Evolutionary conservation across 2,329 filamentous ascomycete genomes (phyloP).

Genomic region (Magnaporthales sp.): DNA sequence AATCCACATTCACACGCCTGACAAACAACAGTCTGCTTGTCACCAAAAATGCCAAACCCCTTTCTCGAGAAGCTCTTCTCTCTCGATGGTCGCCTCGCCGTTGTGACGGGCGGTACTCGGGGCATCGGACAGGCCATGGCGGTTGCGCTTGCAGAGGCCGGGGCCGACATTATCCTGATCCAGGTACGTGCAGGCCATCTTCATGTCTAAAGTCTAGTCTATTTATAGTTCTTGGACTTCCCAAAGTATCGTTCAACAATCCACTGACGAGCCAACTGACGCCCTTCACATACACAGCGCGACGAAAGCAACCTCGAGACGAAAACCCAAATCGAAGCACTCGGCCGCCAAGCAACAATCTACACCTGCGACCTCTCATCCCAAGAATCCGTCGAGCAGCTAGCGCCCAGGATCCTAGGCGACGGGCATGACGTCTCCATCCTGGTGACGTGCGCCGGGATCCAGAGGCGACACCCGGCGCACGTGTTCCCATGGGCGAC

Average conservation of each 20-base stretch:
- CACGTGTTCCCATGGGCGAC: constrained; percentile 52
- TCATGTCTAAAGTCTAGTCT: too few relatives aligned
- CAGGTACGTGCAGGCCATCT: neutral
- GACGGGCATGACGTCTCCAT: constrained; percentile 36
- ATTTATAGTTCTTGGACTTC: neutral
- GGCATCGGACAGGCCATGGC: constrained; percentile 10
- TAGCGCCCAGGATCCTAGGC: constrained; percentile 8
- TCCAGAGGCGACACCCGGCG: constrained; percentile 54
- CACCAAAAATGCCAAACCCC: neutral
- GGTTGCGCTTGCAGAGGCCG: constrained; percentile 7
- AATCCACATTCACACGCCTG: neutral
- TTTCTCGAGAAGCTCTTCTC: constrained; percentile 6
- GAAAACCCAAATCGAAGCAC: constrained; percentile 7
- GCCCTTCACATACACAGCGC: neutral
- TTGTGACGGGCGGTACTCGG: constrained; percentile 8
- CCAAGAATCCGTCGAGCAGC: constrained; percentile 6
- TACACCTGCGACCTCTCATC: constrained; percentile 15
- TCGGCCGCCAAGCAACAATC: constrained; percentile 8
- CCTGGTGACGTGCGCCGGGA: constrained; percentile 59
- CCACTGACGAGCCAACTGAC: neutral
- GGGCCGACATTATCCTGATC: constrained; percentile 8
- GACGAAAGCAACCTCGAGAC: constrained; percentile 6
- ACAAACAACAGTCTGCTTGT: neutral
- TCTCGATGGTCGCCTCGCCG: constrained; percentile 5
- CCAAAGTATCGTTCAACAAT: neutral